A percentile compares a stretch with the other conserved stretches of the same genome.
These are phyloP conservation scores for Pseudonitzschia multiseries DNA, from an alignment of 108 stramenopile species.

Conservation along the genomic window DNA sequence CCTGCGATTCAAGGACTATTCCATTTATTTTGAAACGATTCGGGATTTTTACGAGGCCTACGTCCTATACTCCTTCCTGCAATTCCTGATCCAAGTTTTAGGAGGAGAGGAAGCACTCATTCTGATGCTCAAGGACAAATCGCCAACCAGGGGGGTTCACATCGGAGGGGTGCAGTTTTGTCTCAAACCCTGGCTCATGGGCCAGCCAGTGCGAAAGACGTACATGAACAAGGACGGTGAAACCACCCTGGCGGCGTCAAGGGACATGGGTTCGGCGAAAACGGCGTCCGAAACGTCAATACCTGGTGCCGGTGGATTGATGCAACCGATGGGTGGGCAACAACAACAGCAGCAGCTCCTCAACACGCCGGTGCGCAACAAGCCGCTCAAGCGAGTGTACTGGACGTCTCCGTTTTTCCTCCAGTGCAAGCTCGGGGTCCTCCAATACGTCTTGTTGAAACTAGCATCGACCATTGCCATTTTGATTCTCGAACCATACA, in stretches of 20 bases:
- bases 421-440: conserved; percentile 84
- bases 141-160: conserved; percentile 83
- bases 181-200: conserved; percentile 90
- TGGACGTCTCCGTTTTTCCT: conserved; percentile 88
- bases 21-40: conserved; percentile 84
- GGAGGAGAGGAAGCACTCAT: conserved; percentile 88
- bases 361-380: conserved; percentile 4
- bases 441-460: conserved; percentile 95
- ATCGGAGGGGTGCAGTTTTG: conserved; percentile 84
- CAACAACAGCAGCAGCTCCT: neutral
- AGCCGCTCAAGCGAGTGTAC: conserved; percentile 64
- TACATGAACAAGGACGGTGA: conserved; percentile 15
- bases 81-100: conserved; percentile 89
- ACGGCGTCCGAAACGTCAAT: conserved; percentile 14
- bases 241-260: neutral
- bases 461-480: conserved; percentile 53
- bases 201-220: conserved; percentile 71
- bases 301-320: neutral
- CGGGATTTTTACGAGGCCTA: conserved; percentile 90
- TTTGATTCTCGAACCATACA: conserved; percentile 65
- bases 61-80: conserved; percentile 91
- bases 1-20: conserved; percentile 72
- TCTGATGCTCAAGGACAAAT: conserved; percentile 87
- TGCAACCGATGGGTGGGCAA: neutral
- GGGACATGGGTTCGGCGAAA: conserved; percentile 12